Conservation (phyloP, 257 asterid genomes). For the Nicotiana otophora region DNA sequence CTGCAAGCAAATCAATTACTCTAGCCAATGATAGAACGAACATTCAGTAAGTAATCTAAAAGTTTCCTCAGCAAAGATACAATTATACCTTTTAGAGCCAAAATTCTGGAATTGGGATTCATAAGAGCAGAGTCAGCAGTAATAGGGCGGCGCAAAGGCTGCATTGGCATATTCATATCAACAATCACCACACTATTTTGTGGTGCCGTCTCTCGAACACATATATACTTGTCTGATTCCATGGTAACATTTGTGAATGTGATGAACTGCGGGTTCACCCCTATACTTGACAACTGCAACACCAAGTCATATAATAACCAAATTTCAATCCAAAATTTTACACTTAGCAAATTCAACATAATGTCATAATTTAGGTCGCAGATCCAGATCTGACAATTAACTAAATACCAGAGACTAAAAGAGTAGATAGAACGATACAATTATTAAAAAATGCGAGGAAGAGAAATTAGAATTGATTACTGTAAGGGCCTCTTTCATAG, state of each 20-base stretch:
- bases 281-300: constrained; percentile 90
- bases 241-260: constrained; percentile 92
- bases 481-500: constrained; percentile 90
- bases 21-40: not conserved
- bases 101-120: constrained; percentile 84
- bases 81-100: constrained; percentile 81
- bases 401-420: constrained; percentile 11
- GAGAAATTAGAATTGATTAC: constrained; percentile 25
- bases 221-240: constrained; percentile 97
- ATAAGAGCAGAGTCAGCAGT: constrained; percentile 99
- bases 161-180: constrained; percentile 95
- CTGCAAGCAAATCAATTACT: not conserved
- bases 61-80: not conserved
- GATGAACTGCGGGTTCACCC: constrained; percentile 87
- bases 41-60: not conserved
- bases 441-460: not conserved
- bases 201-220: constrained; percentile 98
- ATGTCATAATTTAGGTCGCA: constrained; percentile 1
- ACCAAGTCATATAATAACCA: constrained; percentile 25
- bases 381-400: constrained; percentile 49
- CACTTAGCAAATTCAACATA: not conserved
- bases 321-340: constrained; percentile 23
- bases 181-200: constrained; percentile 91
- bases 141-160: constrained; percentile 95
- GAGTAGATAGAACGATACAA: not conserved